Conservation (phyloP, 192 early-diverging fungal genomes). For the Backusella tarrabulga region DNA sequence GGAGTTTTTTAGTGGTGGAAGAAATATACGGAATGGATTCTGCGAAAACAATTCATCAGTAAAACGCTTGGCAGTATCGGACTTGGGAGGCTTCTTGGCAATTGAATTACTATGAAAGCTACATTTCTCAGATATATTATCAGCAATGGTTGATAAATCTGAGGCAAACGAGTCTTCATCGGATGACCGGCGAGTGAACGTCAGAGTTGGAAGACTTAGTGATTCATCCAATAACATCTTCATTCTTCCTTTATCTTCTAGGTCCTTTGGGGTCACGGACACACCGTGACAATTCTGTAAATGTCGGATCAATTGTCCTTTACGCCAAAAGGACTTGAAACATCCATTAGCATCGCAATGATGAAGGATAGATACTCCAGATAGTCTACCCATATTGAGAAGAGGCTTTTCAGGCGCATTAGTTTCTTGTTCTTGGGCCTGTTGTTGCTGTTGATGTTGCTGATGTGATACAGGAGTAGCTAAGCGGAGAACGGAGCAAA, state of each 20-base stretch:
- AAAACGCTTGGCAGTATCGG: not conserved
- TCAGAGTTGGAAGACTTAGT: not conserved
- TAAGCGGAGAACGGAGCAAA: conserved; percentile 31
- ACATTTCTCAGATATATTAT: not conserved
- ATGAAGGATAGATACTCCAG: conserved; percentile 20
- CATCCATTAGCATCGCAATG: conserved; percentile 27
- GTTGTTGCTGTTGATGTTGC: not conserved
- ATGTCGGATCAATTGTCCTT: conserved; percentile 29
- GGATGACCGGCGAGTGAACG: not conserved
- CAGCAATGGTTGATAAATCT: not conserved
- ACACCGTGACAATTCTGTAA: conserved; percentile 29
- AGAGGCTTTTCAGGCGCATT: not conserved
- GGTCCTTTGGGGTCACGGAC: conserved; percentile 8
- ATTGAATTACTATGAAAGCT: not conserved
- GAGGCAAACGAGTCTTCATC: not conserved
- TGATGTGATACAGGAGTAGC: not conserved
- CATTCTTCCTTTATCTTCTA: not conserved
- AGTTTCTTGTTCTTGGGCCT: not conserved
- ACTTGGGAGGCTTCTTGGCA: not conserved
- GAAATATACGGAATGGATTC: not conserved
- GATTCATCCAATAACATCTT: not conserved
- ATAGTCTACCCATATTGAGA: not conserved
- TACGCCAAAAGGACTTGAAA: conserved; percentile 35
- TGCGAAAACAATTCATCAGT: not conserved
- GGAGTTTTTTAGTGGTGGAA: not conserved